Percentiles rank a stretch among this genome's conserved stretches.
phyloP scores from a whole-genome alignment of 2,329 filamentous ascomycete species.

The Penicillium occitanis region DNA sequence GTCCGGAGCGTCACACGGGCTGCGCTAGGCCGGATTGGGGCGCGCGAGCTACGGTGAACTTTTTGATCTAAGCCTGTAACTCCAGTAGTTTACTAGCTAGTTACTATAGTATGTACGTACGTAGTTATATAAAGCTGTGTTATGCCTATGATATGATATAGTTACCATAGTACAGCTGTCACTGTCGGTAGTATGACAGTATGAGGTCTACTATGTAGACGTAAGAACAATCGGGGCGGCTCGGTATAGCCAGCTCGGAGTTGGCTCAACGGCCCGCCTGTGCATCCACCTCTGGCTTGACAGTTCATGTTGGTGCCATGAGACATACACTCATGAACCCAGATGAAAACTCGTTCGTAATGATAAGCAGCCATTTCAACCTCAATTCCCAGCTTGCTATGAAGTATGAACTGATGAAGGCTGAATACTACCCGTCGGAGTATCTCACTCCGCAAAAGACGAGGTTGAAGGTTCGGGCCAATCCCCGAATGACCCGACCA shows the following conservation, averaged over 20 bases:
- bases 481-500: background rate
- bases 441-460: slow-evolving; percentile 6
- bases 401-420: no score
- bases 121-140: background rate
- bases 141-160: background rate
- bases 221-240: slow-evolving; percentile 8
- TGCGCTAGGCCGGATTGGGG: slow-evolving; percentile 2
- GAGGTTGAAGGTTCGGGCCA: background rate
- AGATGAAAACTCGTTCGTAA: background rate
- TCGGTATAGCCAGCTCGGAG: background rate
- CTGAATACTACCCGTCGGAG: background rate
- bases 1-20: slow-evolving; percentile 3
- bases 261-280: background rate
- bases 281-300: background rate
- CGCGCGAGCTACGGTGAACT: background rate
- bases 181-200: background rate
- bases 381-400: no score
- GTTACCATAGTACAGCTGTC: no score
- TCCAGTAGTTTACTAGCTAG: background rate
- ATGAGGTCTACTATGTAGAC: slow-evolving; percentile 12
- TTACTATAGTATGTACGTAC: background rate
- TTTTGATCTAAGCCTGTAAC: background rate
- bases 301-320: background rate
- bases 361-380: background rate
- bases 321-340: background rate